Evolutionary conservation across 129 eudicot species (phyloP).

Genomic region (Tagetes patula): DNA sequence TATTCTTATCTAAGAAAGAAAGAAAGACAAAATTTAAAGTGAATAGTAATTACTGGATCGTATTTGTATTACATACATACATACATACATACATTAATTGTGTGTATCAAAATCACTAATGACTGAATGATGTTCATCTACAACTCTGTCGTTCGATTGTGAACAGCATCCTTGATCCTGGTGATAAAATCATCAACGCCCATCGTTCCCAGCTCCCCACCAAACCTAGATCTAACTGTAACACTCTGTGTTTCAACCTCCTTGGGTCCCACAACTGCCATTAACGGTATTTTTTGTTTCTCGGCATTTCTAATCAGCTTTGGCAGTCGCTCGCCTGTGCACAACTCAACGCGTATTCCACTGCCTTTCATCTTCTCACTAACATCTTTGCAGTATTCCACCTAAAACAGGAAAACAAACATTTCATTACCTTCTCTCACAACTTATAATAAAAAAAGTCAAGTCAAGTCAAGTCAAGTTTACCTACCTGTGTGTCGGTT

Average conservation of each 20-base stretch:
- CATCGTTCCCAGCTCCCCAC: constrained; percentile 87
- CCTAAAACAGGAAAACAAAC: constrained; percentile 36
- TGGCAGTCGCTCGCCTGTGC: constrained; percentile 80
- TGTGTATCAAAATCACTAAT: constrained; percentile 23
- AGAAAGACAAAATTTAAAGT: neutral
- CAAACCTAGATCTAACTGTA: constrained; percentile 85
- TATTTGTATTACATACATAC: constrained; percentile 1
- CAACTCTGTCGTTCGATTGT: constrained; percentile 42
- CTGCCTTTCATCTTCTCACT: constrained; percentile 54
- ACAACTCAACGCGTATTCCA: constrained; percentile 81
- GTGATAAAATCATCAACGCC: constrained; percentile 57
- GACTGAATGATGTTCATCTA: constrained; percentile 18
- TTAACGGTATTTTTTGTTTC: constrained; percentile 87
- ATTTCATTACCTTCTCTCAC: neutral
- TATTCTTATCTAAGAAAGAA: neutral
- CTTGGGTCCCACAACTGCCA: constrained; percentile 94
- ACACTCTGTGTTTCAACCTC: constrained; percentile 78
- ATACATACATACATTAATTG: constrained; percentile 6
- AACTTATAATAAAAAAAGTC: no score
- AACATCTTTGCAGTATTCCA: constrained; percentile 71
- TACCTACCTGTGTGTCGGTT: constrained; percentile 76
- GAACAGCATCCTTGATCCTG: constrained; percentile 52
- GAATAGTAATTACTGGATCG: constrained; percentile 8
- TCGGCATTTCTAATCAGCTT: constrained; percentile 82
- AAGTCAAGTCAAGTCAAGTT: neutral